Evolutionary conservation across 192 early-diverging fungal genomes (phyloP), one percentile per base, ranked within the genome.

Genomic region (Chytriomyces confervae): DNA sequence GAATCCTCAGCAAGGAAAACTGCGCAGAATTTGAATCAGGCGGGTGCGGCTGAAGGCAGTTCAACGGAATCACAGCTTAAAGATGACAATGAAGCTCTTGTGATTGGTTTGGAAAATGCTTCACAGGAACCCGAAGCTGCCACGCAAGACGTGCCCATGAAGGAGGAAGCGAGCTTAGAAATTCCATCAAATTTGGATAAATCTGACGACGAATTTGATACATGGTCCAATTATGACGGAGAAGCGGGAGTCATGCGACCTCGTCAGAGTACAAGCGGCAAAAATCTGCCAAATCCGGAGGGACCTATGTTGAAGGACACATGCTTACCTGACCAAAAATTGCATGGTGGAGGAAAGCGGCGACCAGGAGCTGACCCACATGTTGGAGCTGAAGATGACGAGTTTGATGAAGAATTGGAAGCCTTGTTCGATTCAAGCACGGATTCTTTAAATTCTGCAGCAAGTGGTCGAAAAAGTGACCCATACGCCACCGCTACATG

Each of bases 1-100:
- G 69, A 70, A 23, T 48, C 69, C 27, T 57, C 53, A n/a, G 53
- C 53, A 13, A 57, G 16, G 53, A 57, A 57, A n/a, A 57, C 53
- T 57, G 16, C 53, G 20, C 53, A 13, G 16, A 57, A 57, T 36
- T 36, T 36, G 36, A 36, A 36, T 36, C 36, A 36, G 36, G 36
- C 36, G 36, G 36, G 36, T 36, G 36, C 36, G 36, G 36, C 36
- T 36, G 36, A 36, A 36, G 36, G 36, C 36, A 36, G 36, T 36
- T 36, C 36, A 36, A 36, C 36, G 36, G 36, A 36, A 36, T 36
- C 36, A 36, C 36, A 36, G 36, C 36, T 36, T 36, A 36, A 36
- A 36, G 36, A 36, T 36, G 36, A 36, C 36, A 36, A 36, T 36
- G 36, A 36, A 36, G 36, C 36, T 36, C 36, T 36, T 36, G 36